phyloP scores from a whole-genome alignment of 192 early-diverging fungal species.

The Gryganskiella cystojenkinii region DNA sequence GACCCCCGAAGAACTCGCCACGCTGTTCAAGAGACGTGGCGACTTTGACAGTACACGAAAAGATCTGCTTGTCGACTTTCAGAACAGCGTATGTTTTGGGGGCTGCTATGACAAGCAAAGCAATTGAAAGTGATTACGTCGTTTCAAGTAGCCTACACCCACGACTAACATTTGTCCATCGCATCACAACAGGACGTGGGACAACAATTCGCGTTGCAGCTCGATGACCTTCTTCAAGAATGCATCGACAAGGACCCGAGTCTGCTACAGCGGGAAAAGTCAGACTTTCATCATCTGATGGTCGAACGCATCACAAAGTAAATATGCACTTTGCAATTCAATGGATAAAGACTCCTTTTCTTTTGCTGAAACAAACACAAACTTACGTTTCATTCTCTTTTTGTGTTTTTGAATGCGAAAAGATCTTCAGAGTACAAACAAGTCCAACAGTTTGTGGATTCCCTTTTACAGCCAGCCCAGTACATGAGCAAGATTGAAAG shows the following conservation, averaged over 20 bases:
- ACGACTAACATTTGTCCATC: not conserved
- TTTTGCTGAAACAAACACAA: not conserved
- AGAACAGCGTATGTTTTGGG: constrained; percentile 37
- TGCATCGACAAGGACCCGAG: constrained; percentile 42
- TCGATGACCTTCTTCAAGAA: constrained; percentile 39
- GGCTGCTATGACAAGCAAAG: too few relatives aligned
- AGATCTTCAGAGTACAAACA: constrained; percentile 51
- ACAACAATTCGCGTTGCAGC: constrained; percentile 38
- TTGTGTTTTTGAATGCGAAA: not conserved
- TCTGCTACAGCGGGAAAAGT: constrained; percentile 42
- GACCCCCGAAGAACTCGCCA: constrained; percentile 45
- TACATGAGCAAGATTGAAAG: constrained; percentile 48
- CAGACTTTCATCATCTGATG: constrained; percentile 50
- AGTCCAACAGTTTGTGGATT: constrained; percentile 48
- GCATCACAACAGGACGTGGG: constrained; percentile 43
- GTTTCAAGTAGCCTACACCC: not conserved
- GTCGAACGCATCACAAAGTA: constrained; percentile 51
- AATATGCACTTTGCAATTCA: not conserved
- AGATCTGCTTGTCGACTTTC: constrained; percentile 37
- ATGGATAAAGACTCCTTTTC: not conserved
- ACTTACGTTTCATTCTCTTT: not conserved
- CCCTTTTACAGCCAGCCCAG: constrained; percentile 36
- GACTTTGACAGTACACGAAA: constrained; percentile 50
- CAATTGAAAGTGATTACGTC: too few relatives aligned
- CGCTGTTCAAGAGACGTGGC: constrained; percentile 45